phyloP scores from a whole-genome alignment of 2,329 filamentous ascomycete genomes.

The Apiospora koreana region DNA sequence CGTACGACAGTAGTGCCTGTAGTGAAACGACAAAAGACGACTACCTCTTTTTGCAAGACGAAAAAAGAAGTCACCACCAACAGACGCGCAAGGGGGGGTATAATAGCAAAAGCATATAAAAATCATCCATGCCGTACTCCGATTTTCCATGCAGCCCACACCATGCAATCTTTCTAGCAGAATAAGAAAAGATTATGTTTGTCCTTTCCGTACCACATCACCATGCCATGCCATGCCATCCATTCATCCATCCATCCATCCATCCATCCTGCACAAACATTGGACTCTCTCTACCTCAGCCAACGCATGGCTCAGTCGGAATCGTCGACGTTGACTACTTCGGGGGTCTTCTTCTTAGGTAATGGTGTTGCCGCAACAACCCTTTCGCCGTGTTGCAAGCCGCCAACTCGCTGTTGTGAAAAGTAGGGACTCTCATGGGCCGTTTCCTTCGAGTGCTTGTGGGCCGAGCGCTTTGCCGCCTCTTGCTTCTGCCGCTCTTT shows the following conservation, averaged over 20 bases:
- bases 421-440: background rate
- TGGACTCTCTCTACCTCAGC: background rate
- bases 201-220: background rate
- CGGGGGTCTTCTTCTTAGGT: background rate
- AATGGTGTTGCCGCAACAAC: background rate
- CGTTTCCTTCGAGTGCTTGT: background rate
- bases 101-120: conserved; percentile 6
- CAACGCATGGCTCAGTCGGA: background rate
- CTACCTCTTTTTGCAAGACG: background rate
- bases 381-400: background rate
- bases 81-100: background rate
- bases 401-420: background rate
- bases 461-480: background rate
- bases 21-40: background rate
- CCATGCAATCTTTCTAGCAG: background rate
- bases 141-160: background rate
- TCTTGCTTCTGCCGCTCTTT: background rate
- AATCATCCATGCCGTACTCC: conserved; percentile 5
- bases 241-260: too few species aligned
- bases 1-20: background rate
- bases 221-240: background rate
- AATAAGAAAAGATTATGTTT: background rate
- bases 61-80: background rate
- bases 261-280: background rate
- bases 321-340: background rate